Evolutionary conservation across 208 protist species (phyloP), one percentile per base, ranked within the genome.

Genomic region (Leishmania mexicana): DNA sequence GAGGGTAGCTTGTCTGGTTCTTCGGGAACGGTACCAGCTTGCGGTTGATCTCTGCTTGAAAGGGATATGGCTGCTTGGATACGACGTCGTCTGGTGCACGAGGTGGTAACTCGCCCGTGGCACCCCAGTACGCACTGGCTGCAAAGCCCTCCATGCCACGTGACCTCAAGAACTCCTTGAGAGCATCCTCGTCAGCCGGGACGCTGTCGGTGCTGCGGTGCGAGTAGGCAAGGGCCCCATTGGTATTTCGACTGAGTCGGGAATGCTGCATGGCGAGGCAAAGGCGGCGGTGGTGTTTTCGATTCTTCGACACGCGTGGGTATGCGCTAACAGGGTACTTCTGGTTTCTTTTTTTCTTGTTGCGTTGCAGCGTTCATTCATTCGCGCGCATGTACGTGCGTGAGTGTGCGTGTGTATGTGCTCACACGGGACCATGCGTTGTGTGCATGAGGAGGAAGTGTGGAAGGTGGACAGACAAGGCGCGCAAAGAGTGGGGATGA

Each of bases 81-180:
- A 86, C 83, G 0, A 87, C 83, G 78, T 97, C 95, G 62, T 98
- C 91, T 15, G 90, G 85, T 67, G 95, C 95, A 58, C 92, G 92
- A 21, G 93, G 89, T 21, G 92, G 89, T 8, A 96, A 89, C 76
- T 95, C 89, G 1, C 92, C 93, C 21, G 83, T 95, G 47, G 84
- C 86, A 49, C 93, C 93, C 93, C 95, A 97, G 80, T 97, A 98
- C 62, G 93, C 91, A 84, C 95, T 98, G 35, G 90, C 88, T 4
- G 88, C 89, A 81, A 97, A 95, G 17, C 91, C 90, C 49, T 96
- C 89, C 47, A 76, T 40, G 45, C 82, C 84, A 35, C 88, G 88
- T 10, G 84, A 87, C 47, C 79, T 68, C 24, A 96, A 89, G 51
- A 92, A 88, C 60, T 91, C 88, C 7, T 90, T 84, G 51, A 96